Evolutionary conservation across 83 land plant species (phyloP), one percentile per base, ranked within the genome.

Genomic region (Diphasiastrum complanatum): DNA sequence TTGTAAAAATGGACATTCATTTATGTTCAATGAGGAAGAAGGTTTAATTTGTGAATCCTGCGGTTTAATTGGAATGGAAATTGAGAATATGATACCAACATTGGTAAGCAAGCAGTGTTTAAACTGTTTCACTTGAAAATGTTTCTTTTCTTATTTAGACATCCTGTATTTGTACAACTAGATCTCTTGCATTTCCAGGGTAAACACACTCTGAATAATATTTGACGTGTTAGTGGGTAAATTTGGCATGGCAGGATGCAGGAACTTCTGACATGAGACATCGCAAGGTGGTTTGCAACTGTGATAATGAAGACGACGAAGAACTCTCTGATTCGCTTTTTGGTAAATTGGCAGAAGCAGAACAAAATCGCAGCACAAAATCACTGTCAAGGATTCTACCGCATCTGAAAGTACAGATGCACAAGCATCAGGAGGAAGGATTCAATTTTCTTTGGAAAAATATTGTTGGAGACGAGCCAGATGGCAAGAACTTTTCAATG

Each of bases 391-490:
- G 81, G 79, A 81, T 33, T 58, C 67, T 5, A 69, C 84, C 90
- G 14, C 65, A 69, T 1, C 58, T 74, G 6, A 64, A 47, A 50
- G 38, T 47, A 29, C 49, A 63, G 18, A 70, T 88, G 86, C 79
- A 77, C 36, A 53, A 18, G 22, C 90, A 88, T 45, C 95, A 88
- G 38, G 69, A 62, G 29, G 86, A 82, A 30, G 90, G 81, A 4
- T 78, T 85, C 45, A 80, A 80, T 34, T 88, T 88, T 51, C 54
- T 88, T 48, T 85, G 89, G 95, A 71, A 54, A 41, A 82, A 80
- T 45, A 31, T 85, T 3, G 85, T 73, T 12, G 95, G 87, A 29
- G 53, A 75, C 0, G 11, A 52, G 22, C 75, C 74, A n/a, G 65
- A 73, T 18, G 66, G 85, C 4, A 63, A 68, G 65, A 30, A 54